A percentile compares a stretch with the other conserved stretches of the same genome.
Evolutionary conservation across 2,329 filamentous ascomycete genomes (phyloP).

Genomic region (Penicillium sp.): DNA sequence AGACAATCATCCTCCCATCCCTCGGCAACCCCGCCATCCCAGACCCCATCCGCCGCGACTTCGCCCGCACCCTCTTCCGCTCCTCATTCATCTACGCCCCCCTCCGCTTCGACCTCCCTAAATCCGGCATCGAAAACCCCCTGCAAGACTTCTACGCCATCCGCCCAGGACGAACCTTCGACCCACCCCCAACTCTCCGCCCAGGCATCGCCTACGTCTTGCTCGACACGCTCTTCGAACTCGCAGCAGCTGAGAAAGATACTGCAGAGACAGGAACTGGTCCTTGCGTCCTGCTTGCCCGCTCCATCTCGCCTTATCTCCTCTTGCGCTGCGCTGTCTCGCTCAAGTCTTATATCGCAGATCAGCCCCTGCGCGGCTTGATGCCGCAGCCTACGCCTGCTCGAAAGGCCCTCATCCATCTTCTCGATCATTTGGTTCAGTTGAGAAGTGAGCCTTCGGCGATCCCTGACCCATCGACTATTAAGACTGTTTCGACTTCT

Average conservation of each 20-base stretch:
- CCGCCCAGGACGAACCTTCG: constrained; percentile 71
- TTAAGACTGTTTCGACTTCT: constrained; percentile 27
- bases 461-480: constrained; percentile 55
- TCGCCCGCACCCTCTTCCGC: constrained; percentile 74
- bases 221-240: constrained; percentile 73
- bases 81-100: constrained; percentile 78
- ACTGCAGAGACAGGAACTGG: background rate
- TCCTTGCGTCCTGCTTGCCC: constrained; percentile 63
- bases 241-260: constrained; percentile 57
- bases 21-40: constrained; percentile 68
- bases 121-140: constrained; percentile 48
- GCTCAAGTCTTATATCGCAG: constrained; percentile 81
- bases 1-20: constrained; percentile 68
- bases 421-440: constrained; percentile 66
- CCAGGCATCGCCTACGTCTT: constrained; percentile 76
- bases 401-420: constrained; percentile 73
- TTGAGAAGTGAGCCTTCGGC: constrained; percentile 70
- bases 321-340: constrained; percentile 79
- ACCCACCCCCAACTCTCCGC: constrained; percentile 65
- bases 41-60: constrained; percentile 67
- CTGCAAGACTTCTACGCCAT: constrained; percentile 64
- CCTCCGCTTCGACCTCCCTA: constrained; percentile 62
- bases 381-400: constrained; percentile 87
- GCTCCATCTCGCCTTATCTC: constrained; percentile 75
- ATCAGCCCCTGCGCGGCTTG: constrained; percentile 83